Conservation (phyloP, 305 asterid species). For the Ajuga reptans region DNA sequence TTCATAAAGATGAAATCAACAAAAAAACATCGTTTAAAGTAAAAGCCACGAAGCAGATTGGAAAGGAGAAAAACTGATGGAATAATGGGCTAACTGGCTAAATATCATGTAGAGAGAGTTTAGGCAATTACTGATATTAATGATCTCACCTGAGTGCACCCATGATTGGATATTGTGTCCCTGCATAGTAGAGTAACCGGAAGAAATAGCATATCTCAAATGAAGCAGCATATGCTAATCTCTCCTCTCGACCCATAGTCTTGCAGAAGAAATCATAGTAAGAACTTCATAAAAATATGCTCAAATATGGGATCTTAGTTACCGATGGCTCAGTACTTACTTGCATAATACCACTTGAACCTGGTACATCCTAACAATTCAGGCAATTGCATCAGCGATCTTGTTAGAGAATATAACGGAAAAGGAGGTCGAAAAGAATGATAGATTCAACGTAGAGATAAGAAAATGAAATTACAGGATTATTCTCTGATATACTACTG, state of each 20-base stretch:
- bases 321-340: conserved; percentile 41
- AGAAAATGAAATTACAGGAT: background rate
- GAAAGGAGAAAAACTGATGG: background rate
- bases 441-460: background rate
- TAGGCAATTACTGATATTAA: background rate
- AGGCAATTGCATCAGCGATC: conserved; percentile 28
- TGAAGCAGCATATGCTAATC: conserved; percentile 81
- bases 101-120: background rate
- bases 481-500: background rate
- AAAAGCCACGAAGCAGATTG: background rate
- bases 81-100: background rate
- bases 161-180: conserved; percentile 95
- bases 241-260: conserved; percentile 91
- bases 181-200: conserved; percentile 79
- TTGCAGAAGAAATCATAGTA: conserved; percentile 27
- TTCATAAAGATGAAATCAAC: background rate
- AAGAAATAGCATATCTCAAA: conserved; percentile 84
- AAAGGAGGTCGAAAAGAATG: background rate
- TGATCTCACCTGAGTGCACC: conserved; percentile 82
- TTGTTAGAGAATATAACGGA: conserved; percentile 12
- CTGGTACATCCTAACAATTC: conserved; percentile 68
- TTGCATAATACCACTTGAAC: conserved; percentile 90
- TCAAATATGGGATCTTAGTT: background rate
- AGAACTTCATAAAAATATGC: conserved; percentile 18
- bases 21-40: background rate